phyloP scores from a whole-genome alignment of 2,329 filamentous ascomycete genomes.

The Penicillium verrucosum region DNA sequence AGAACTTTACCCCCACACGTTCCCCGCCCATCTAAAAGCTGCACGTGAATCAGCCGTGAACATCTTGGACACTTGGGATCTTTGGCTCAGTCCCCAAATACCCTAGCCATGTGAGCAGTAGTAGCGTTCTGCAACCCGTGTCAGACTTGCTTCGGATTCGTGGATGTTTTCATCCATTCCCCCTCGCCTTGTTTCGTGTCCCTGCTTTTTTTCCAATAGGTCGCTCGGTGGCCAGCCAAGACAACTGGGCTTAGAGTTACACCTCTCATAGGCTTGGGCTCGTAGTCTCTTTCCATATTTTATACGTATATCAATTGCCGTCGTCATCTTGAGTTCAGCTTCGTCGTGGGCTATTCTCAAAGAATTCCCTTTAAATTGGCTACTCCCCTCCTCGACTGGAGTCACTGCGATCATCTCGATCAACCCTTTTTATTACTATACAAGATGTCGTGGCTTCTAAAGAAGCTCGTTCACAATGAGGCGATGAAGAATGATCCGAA shows the following conservation, averaged over 20 bases:
- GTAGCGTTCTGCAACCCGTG: neutral
- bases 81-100: neutral
- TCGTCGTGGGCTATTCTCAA: neutral
- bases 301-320: conserved; percentile 8
- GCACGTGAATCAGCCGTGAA: neutral
- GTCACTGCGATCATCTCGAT: conserved; percentile 18
- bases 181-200: conserved; percentile 12
- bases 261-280: conserved; percentile 2
- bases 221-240: conserved; percentile 5
- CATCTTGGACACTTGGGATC: neutral
- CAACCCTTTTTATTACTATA: neutral
- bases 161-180: conserved; percentile 18
- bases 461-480: conserved; percentile 63
- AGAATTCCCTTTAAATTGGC: neutral
- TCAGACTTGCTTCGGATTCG: conserved; percentile 17
- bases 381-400: conserved; percentile 8
- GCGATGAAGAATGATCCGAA: conserved; percentile 66
- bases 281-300: neutral
- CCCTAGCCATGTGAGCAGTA: conserved; percentile 1
- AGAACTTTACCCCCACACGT: neutral
- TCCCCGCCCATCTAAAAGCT: neutral
- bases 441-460: conserved; percentile 49
- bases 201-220: conserved; percentile 5
- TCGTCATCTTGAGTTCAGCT: neutral
- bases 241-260: conserved; percentile 2